These are phyloP conservation scores for Strobilomyces confusus DNA, from an alignment of 768 basidiomycete genomes.

Conservation along the genomic window DNA sequence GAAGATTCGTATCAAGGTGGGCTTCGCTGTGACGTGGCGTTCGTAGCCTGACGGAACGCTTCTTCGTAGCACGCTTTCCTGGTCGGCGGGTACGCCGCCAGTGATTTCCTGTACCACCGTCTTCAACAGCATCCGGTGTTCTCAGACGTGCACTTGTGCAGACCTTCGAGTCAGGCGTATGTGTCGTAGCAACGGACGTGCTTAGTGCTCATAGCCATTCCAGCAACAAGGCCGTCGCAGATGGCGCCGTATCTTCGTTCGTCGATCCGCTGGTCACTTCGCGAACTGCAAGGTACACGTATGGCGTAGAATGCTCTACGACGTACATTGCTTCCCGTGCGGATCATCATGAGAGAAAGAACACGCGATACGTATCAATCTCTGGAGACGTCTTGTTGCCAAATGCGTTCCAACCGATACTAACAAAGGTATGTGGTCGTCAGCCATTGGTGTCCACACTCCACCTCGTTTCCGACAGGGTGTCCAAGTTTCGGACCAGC, in stretches of 20 bases:
- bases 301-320: slow-evolving; percentile 30
- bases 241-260: slow-evolving; percentile 19
- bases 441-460: not conserved
- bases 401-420: slow-evolving; percentile 35
- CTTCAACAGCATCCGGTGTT: slow-evolving; percentile 36
- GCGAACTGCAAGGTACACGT: slow-evolving; percentile 41
- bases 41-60: slow-evolving; percentile 18
- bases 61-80: slow-evolving; percentile 41
- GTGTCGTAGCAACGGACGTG: slow-evolving; percentile 5
- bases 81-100: slow-evolving; percentile 50
- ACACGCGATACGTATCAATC: slow-evolving; percentile 14
- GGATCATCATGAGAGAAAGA: slow-evolving; percentile 36
- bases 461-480: not conserved
- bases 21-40: too few species aligned
- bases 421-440: slow-evolving; percentile 25
- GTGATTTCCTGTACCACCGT: slow-evolving; percentile 40
- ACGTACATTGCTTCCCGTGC: slow-evolving; percentile 23
- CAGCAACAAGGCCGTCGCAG: slow-evolving; percentile 1
- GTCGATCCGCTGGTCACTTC: slow-evolving; percentile 44
- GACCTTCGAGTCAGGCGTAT: slow-evolving; percentile 50
- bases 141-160: slow-evolving; percentile 37
- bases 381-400: slow-evolving; percentile 32
- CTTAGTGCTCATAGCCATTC: not conserved
- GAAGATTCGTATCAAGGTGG: slow-evolving; percentile 26
- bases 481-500: slow-evolving; percentile 16